Evolutionary conservation across 805 yeast species (phyloP), one percentile per base, ranked within the genome.

Genomic region (Yamadazyma scolyti): DNA sequence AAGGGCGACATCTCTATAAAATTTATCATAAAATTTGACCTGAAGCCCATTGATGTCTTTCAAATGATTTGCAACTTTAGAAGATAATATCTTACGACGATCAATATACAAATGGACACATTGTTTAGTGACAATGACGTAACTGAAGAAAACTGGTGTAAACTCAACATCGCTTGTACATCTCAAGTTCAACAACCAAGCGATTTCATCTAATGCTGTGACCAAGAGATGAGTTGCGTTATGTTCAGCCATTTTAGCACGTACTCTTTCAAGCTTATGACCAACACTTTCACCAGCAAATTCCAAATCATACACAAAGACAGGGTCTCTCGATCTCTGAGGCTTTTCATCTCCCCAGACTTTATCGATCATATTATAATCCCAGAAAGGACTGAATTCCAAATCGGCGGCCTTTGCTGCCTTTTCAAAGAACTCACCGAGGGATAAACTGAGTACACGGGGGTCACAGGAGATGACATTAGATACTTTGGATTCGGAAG

Each of bases 91-190:
- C 44, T 68, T 70, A 34, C 61, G 44, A 37, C 63, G 58, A 40
- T 82, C 75, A 6, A 79, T 61, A 49, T 80, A 86, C 10, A 86
- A 58, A 4, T 51, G 47, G 2, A 78, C 73, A 3, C 48, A 43
- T 2, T 60, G 41, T 13, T 36, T 22, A 6, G 58, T 45, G 12
- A 68, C 38, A 1, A 72, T 51, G 2, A 75, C 63, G 46, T 79
- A 83, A 6, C 89, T 67, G 57, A 78, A 87, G 53, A 90, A 93
- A 2, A 88, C 90, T 0, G 97, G 97, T 48, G 82, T 81, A 52
- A 72, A 90, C 4, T 79, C 80, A 36, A 90, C 80, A 53, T 90
- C 97, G 14, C 71, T 37, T 27, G 57, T 73, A 4, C 89, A 85
- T 42, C 98, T 75, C 34, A 74, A 51, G 40, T 73, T 73, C 37